Conservation (phyloP, 768 basidiomycete species). For the Xanthoconium stramineum region DNA sequence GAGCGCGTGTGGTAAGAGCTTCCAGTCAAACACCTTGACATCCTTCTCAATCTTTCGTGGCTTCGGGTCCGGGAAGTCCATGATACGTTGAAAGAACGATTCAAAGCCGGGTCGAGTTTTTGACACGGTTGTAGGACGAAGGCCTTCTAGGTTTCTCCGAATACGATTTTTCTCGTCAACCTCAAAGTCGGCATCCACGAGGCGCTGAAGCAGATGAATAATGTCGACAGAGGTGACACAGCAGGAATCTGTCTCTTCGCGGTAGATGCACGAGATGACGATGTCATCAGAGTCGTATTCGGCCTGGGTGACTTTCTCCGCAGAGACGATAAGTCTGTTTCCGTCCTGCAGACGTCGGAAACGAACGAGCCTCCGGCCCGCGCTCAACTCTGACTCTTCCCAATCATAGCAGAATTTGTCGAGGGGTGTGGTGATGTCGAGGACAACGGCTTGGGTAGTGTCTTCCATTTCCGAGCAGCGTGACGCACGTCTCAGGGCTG, state of each 20-base stretch:
- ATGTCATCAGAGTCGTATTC: slow-evolving; percentile 72
- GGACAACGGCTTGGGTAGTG: slow-evolving; percentile 50
- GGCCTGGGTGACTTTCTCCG: slow-evolving; percentile 68
- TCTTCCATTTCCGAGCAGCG: slow-evolving; percentile 37
- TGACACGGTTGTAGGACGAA: slow-evolving; percentile 85
- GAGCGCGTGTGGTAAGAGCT: slow-evolving; percentile 62
- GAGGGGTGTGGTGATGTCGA: slow-evolving; percentile 59
- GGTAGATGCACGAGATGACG: slow-evolving; percentile 94
- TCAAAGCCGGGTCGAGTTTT: slow-evolving; percentile 80
- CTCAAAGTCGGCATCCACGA: slow-evolving; percentile 71
- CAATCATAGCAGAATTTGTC: slow-evolving; percentile 54
- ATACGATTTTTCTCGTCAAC: slow-evolving; percentile 98
- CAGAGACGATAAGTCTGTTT: slow-evolving; percentile 71
- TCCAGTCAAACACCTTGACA: slow-evolving; percentile 84
- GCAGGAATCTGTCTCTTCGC: slow-evolving; percentile 70
- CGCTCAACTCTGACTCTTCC: slow-evolving; percentile 60
- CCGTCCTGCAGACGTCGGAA: slow-evolving; percentile 81
- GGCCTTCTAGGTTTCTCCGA: slow-evolving; percentile 89
- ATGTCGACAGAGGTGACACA: slow-evolving; percentile 96
- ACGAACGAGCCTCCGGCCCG: slow-evolving; percentile 80
- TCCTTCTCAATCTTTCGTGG: slow-evolving; percentile 98
- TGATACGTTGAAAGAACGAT: slow-evolving; percentile 91
- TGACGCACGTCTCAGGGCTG: slow-evolving; percentile 22
- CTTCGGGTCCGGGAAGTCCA: slow-evolving; percentile 93
- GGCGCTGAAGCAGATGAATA: slow-evolving; percentile 84